Evolutionary conservation across 2,329 filamentous ascomycete genomes (phyloP).

Genomic region (Colletotrichum sp.): DNA sequence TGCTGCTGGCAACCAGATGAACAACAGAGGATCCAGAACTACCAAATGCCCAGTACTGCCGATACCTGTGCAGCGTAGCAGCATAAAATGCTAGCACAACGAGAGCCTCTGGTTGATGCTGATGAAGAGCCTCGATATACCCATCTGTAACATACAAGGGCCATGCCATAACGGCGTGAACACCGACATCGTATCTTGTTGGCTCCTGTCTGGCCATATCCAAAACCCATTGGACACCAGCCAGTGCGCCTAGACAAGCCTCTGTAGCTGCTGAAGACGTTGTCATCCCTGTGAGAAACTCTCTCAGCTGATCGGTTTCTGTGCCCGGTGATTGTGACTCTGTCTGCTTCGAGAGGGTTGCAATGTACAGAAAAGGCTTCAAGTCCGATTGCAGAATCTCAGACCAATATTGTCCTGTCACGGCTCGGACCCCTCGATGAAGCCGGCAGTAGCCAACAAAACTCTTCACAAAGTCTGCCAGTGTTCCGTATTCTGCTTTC

Average conservation of each 20-base stretch:
- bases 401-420: constrained; percentile 24
- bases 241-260: constrained; percentile 11
- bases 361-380: constrained; percentile 23
- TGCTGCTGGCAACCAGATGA: constrained; percentile 33
- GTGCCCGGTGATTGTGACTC: not conserved
- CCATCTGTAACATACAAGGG: constrained; percentile 35
- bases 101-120: constrained; percentile 42
- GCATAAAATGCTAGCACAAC: constrained; percentile 46
- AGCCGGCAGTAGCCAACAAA: constrained; percentile 34
- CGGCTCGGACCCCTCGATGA: constrained; percentile 31
- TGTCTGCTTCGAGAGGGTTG: not conserved
- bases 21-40: constrained; percentile 35
- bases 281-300: not conserved
- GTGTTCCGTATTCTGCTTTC: constrained; percentile 27
- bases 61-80: constrained; percentile 40
- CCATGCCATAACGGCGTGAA: constrained; percentile 36
- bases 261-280: not conserved
- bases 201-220: constrained; percentile 2
- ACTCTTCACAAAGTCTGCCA: constrained; percentile 31
- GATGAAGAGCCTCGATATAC: constrained; percentile 38
- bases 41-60: constrained; percentile 37
- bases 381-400: constrained; percentile 27
- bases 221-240: constrained; percentile 20
- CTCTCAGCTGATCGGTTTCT: not conserved
- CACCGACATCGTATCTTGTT: not conserved